Evolutionary conservation across 2,329 filamentous ascomycete genomes (phyloP).

Genomic region (Rhynchosporium graminicola): DNA sequence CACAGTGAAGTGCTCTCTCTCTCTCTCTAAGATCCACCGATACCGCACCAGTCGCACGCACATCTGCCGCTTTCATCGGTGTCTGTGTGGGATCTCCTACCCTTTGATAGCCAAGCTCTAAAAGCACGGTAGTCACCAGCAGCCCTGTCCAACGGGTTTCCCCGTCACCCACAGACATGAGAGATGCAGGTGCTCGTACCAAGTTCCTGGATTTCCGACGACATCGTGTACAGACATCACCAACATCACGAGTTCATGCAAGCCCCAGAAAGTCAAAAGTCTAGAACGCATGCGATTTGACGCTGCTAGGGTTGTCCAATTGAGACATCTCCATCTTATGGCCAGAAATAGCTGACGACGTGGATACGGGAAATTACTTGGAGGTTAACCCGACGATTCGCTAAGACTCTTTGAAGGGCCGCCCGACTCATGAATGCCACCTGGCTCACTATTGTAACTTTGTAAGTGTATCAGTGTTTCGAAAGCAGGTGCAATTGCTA

Average conservation of each 20-base stretch:
- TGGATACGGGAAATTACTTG: not conserved
- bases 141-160: constrained; percentile 5
- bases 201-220: not conserved
- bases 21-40: constrained; percentile 20
- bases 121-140: constrained; percentile 2
- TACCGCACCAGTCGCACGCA: not conserved
- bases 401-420: not conserved
- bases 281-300: not conserved
- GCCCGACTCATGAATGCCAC: not conserved
- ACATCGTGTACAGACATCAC: not conserved
- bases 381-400: not conserved
- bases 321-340: not conserved
- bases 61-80: constrained; percentile 11
- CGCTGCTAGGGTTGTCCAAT: not conserved
- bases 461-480: not conserved
- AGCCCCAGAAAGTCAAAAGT: not conserved
- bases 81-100: constrained; percentile 9
- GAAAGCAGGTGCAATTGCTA: not conserved
- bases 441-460: too few species aligned
- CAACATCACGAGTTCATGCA: not conserved
- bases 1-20: constrained; percentile 16
- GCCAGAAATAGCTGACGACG: constrained; percentile 3
- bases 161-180: constrained; percentile 17
- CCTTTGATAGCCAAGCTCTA: constrained; percentile 5
- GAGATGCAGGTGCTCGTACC: constrained; percentile 21